Conservation (phyloP, 768 basidiomycete species). For the Daedalea quercina region DNA sequence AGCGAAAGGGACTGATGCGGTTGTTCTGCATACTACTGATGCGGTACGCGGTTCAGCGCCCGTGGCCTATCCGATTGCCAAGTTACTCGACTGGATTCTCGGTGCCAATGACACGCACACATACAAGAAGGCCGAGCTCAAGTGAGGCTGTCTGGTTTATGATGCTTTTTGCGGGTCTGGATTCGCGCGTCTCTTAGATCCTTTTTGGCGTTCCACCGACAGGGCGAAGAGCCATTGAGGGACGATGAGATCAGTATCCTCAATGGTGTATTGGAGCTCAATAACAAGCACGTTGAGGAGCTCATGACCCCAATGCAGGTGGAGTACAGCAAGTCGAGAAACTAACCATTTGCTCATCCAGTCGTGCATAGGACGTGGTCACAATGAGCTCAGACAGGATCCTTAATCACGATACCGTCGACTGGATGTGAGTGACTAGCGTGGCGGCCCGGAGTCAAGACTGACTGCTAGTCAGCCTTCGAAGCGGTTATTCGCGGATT, state of each 20-base stretch:
- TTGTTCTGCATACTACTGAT: neutral
- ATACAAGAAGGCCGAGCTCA: slow-evolving; percentile 69
- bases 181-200: slow-evolving; percentile 33
- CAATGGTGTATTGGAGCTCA: slow-evolving; percentile 74
- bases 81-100: slow-evolving; percentile 73
- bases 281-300: slow-evolving; percentile 54
- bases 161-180: neutral
- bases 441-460: neutral
- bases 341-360: neutral
- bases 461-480: slow-evolving; percentile 33
- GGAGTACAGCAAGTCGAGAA: neutral
- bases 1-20: slow-evolving; percentile 5
- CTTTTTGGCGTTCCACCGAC: slow-evolving; percentile 71
- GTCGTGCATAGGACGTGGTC: slow-evolving; percentile 64
- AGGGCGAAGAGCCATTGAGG: slow-evolving; percentile 68
- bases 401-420: slow-evolving; percentile 73
- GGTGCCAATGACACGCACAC: slow-evolving; percentile 67
- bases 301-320: slow-evolving; percentile 57
- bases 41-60: slow-evolving; percentile 29
- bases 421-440: slow-evolving; percentile 51
- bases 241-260: slow-evolving; percentile 81
- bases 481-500: slow-evolving; percentile 89
- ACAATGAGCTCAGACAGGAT: slow-evolving; percentile 73
- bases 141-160: slow-evolving; percentile 7
- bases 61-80: slow-evolving; percentile 54